Base-by-base conservation (phyloP, 2,329 filamentous ascomycete genomes). In the Mariannaea sp. region DNA sequence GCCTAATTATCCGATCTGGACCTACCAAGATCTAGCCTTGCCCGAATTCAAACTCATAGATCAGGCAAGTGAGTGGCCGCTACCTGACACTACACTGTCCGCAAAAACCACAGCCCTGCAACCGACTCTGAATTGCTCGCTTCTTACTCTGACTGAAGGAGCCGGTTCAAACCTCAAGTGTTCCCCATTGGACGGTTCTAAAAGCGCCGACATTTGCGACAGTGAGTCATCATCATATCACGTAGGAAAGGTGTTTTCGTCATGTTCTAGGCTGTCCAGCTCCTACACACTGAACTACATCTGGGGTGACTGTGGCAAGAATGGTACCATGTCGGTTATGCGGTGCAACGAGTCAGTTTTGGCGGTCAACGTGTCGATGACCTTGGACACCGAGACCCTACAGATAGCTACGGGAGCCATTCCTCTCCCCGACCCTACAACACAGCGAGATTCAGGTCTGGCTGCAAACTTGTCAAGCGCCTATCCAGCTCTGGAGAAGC, bases 1-100 rank as follows among this genome's bases (percentile, higher is more conserved):
- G n/a, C 60, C 64, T 4, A 58, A 55, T 13, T 68, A 64, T 30
- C 65, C 64, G 7, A 46, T 43, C 8, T 67, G 66, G 65, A 67
- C 64, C 7, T 66, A 60, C 41, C 59, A 67, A 26, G 61, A 62
- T 29, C 30, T 66, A 26, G 66, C 61, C 1, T 51, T 67, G 19
- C 65, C 66, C 9, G 39, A 55, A 36, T 42, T 66, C 35, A 47
- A 53, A 2, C 46, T 68, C 10, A 44, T 55, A 10, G 40, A 55
- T 19, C 56, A 57, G 5, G 58, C 56, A 7, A 38, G 38, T 3
- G 43, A 57, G 17, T 65, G 61, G 64, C 60, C 62, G 17, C 41
- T 65, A 19, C 61, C 62, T 4, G 65, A 65, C 14, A 66, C 60
- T 1, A 54, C 56, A 7, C 30, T 68, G 14, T 49, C 53, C n/a